Evolutionary conservation across 1,284 basidiomycete species (phyloP), one percentile per base, ranked within the genome.

Genomic region (Lignosus rhinocerotis): DNA sequence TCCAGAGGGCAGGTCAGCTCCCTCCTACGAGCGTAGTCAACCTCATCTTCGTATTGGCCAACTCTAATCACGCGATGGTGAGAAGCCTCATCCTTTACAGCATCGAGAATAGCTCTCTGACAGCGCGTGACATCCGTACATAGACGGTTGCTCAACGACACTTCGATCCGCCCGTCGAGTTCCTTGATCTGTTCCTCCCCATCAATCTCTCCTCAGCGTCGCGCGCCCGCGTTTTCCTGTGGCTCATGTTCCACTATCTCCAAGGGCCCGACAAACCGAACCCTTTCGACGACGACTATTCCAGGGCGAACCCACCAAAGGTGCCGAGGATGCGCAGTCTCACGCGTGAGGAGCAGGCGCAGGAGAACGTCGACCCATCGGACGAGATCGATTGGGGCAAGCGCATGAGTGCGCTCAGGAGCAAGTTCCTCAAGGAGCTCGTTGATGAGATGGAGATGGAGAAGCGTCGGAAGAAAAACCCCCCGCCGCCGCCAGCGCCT

Each of bases 11-110:
- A 44, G 84, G 83, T 32, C 75, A 80, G 57, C 77, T 82, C 36
- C 91, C 91, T 51, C 84, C 92, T 10, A 93, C 92, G 11, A 91
- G 87, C 62, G 80, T 94, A 14, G 86, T 91, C 56, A 92, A 93
- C 69, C 79, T 90, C 43, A 81, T 92, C 45, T 90, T 93, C 69
- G 84, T 92, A 42, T 78, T 93, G 48, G 82, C 88, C 43, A 73
- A 69, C 53, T 66, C 71, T 32, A 68, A 68, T 51, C 67, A 73
- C 56, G 62, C 71, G 19, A 64, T 72, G 67, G 71, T 70, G 53
- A 44, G 67, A 49, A 41, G n/a, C 16, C 36, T 36, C 21, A 21
- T 8, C 25, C 52, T 34, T 49, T 55, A 31, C 38, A 44, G 43
- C 51, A 54, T 34, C 45, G 44, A 14, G 30, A 43, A 21, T 34